A percentile compares a stretch with the other conserved stretches of the same genome.
Conservation (phyloP, 306 rosid genomes). For the Quercus wislizeni region DNA sequence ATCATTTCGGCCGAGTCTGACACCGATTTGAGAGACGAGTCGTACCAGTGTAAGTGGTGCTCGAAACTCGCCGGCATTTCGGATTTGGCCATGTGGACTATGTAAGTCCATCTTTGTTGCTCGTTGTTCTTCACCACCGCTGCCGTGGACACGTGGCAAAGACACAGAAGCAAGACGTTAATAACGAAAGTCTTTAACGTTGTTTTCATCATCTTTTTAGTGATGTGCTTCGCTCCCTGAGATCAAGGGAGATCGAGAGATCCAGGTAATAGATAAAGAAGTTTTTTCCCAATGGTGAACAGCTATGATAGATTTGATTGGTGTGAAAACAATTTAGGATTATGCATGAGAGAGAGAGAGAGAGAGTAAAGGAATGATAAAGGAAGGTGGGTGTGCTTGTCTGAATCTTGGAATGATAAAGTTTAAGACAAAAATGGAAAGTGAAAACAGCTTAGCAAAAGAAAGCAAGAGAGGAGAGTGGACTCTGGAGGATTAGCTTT, state of each 20-base stretch:
- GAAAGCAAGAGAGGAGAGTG: neutral
- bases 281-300: neutral
- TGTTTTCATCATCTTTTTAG: slow-evolving; percentile 11
- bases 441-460: slow-evolving; percentile 5
- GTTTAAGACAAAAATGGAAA: slow-evolving; percentile 36
- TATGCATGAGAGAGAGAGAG: slow-evolving; percentile 1
- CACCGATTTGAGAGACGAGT: slow-evolving; percentile 50
- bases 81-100: slow-evolving; percentile 61
- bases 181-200: neutral
- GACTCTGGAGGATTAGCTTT: neutral
- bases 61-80: slow-evolving; percentile 59
- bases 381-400: slow-evolving; percentile 54
- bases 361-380: neutral
- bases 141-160: slow-evolving; percentile 29
- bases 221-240: neutral
- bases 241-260: neutral
- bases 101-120: slow-evolving; percentile 44
- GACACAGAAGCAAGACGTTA: slow-evolving; percentile 12
- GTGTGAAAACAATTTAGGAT: neutral
- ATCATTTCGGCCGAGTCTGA: slow-evolving; percentile 62
- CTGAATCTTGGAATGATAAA: slow-evolving; percentile 45
- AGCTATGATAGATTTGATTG: neutral
- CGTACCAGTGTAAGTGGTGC: slow-evolving; percentile 65
- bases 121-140: neutral
- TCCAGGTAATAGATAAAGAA: neutral